phyloP scores from a whole-genome alignment of 176 grass and related monocot genomes.

The Saccharum spontaneum region DNA sequence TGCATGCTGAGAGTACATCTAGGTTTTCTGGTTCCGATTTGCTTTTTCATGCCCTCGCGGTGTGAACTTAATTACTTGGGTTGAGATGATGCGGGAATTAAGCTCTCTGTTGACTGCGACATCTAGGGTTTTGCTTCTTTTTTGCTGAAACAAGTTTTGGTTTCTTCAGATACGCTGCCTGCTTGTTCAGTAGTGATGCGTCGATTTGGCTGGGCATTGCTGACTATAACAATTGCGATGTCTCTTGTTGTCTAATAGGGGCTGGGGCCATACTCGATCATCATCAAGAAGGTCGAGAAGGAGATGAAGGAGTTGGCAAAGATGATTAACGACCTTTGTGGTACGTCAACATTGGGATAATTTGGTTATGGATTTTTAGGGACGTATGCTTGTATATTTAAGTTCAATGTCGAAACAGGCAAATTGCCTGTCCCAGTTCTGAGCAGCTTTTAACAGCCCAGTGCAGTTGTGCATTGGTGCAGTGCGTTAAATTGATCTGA shows the following conservation, averaged over 20 bases:
- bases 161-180: too few species aligned
- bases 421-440: neutral
- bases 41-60: too few species aligned
- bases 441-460: neutral
- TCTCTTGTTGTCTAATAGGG: slow-evolving; percentile 37
- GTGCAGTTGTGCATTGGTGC: neutral
- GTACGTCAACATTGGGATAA: slow-evolving; percentile 30
- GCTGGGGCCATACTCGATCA: slow-evolving; percentile 78
- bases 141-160: too few species aligned
- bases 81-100: too few species aligned
- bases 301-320: slow-evolving; percentile 50
- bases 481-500: neutral
- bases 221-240: too few species aligned
- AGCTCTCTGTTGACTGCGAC: too few species aligned
- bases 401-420: neutral
- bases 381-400: neutral
- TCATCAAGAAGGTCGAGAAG: slow-evolving; percentile 80
- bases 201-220: too few species aligned
- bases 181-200: too few species aligned
- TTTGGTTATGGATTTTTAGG: neutral
- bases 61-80: too few species aligned
- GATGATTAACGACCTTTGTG: slow-evolving; percentile 47
- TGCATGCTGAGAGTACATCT: too few species aligned
- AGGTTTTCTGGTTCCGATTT: too few species aligned
- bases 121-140: too few species aligned